Conservation (phyloP, 148 eudicot species). For the Nepenthes mirabilis region DNA sequence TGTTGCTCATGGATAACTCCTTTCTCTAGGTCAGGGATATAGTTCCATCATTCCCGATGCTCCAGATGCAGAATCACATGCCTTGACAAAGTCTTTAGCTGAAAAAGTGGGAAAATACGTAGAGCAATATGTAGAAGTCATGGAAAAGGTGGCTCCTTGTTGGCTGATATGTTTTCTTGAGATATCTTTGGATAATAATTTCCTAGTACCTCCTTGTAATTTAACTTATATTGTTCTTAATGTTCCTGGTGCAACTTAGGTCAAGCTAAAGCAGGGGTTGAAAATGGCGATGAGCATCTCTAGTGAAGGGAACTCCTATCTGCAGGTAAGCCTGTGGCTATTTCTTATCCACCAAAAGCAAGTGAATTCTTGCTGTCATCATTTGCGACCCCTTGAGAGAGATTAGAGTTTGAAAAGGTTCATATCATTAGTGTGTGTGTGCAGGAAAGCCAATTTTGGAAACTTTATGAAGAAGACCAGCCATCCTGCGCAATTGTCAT, state of each 20-base stretch:
- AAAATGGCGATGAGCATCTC: constrained; percentile 72
- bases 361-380: neutral
- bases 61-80: constrained; percentile 48
- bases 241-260: constrained; percentile 19
- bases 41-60: constrained; percentile 66
- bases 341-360: neutral
- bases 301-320: constrained; percentile 77
- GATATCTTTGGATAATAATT: neutral
- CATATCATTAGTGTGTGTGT: neutral
- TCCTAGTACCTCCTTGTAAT: neutral
- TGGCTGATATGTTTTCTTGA: neutral
- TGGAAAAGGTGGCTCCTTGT: constrained; percentile 62
- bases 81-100: constrained; percentile 40
- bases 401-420: neutral
- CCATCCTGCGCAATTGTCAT: constrained; percentile 67
- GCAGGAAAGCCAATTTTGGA: constrained; percentile 87
- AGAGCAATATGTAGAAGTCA: constrained; percentile 63
- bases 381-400: too few species aligned
- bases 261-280: constrained; percentile 80
- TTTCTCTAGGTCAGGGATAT: constrained; percentile 48
- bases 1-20: neutral
- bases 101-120: constrained; percentile 61
- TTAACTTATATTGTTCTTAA: neutral
- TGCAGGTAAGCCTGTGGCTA: constrained; percentile 43
- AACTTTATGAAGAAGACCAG: constrained; percentile 66